Conservation (phyloP, 805 yeast species). For the Candida gorgasii region DNA sequence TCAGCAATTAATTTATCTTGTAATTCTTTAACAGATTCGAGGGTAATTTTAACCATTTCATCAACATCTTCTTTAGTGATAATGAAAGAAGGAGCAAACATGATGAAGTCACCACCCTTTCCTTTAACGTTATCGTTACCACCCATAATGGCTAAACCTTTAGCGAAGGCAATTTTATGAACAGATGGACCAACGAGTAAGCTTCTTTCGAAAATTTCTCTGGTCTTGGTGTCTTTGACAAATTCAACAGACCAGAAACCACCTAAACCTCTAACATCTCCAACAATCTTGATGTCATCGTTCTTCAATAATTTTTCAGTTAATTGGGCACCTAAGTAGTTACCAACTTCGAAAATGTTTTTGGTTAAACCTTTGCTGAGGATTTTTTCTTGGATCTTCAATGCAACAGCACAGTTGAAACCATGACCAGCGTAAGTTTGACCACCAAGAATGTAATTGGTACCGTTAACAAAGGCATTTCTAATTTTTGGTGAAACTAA, state of each 20-base stretch:
- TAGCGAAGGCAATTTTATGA: constrained; percentile 35
- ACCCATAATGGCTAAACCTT: constrained; percentile 52
- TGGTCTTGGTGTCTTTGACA: constrained; percentile 53
- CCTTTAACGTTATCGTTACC: constrained; percentile 36
- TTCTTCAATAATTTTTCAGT: constrained; percentile 11
- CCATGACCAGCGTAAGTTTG: constrained; percentile 28
- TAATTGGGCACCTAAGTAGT: constrained; percentile 40
- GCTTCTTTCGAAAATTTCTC: constrained; percentile 45
- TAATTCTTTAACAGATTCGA: constrained; percentile 41
- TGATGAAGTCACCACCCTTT: constrained; percentile 43
- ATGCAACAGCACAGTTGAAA: constrained; percentile 30
- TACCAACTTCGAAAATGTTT: constrained; percentile 45
- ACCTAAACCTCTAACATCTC: constrained; percentile 65
- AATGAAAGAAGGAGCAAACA: constrained; percentile 47
- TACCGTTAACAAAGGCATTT: constrained; percentile 21
- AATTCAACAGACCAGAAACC: constrained; percentile 60
- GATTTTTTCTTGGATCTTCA: constrained; percentile 30
- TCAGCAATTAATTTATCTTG: constrained; percentile 23
- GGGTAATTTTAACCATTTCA: constrained; percentile 35
- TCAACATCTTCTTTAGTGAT: constrained; percentile 39
- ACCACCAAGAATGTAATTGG: constrained; percentile 24
- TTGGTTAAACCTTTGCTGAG: constrained; percentile 33
- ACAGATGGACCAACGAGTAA: constrained; percentile 39
- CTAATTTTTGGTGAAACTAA: constrained; percentile 28
- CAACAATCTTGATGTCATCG: constrained; percentile 31